Evolutionary conservation across 208 protist species (phyloP), one percentile per base, ranked within the genome.

Genomic region (Trypanosomatidae sp.): DNA sequence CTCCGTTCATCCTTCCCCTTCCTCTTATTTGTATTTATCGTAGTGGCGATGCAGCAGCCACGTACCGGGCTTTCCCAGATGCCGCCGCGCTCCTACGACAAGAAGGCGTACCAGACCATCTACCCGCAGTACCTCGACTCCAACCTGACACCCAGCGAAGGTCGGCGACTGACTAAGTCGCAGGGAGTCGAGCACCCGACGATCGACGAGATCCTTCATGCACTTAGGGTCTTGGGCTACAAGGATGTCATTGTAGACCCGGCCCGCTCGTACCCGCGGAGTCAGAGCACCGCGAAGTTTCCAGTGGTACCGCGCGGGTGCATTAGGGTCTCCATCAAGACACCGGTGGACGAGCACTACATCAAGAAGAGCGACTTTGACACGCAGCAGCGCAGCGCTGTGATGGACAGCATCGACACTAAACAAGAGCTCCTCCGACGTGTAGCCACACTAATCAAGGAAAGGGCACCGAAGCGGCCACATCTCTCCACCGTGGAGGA

Each of bases 341-440:
- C 73, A 10, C 89, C 93, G 0, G 39, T 75, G n/a, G 78, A 90
- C 52, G 76, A 82, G 72, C 91, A 97, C 73, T 93, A 95, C 81
- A 89, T 95, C 66, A 89, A 91, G 62, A 95, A 95, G 79, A 94
- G 87, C 69, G 91, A 95, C 47, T 97, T 94, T 65, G 93, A 97
- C 79, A 85, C 76, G n/a, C 85, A 94, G 66, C 91, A 78, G 44
- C 88, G 93, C 28, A 81, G 68, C 49, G 69, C 85, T 36, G 75
- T 87, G 12, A 85, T 95, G 73, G 56, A 66, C 13, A 87, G 76
- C 30, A 89, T 97, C 50, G 75, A 75, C 28, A 89, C 59, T 33
- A 97, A 97, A 71, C 86, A 91, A 68, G 87, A 90, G 68, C 71
- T 96, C 47, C 82, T 96, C 22, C 81, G 84, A 9, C 87, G 89